Conservation (phyloP, 73 alveolate species). For the Durusdinium trenchii region DNA sequence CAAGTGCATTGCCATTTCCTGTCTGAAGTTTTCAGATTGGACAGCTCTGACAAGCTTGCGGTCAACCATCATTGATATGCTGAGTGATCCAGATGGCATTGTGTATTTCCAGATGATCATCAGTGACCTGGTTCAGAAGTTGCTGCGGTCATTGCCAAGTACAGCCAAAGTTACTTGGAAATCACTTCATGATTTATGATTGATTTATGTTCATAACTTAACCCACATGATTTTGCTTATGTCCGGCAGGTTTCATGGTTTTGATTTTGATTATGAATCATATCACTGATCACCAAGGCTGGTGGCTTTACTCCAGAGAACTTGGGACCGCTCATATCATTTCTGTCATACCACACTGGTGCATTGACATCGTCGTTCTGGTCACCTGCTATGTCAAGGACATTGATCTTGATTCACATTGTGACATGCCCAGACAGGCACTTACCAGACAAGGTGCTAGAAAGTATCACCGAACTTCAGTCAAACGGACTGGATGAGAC, state of each 20-base stretch:
- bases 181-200: too few species aligned
- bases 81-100: not conserved
- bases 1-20: not conserved
- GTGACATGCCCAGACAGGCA: not conserved
- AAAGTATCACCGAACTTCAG: not conserved
- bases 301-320: not conserved
- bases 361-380: too few species aligned
- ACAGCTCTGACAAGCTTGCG: not conserved
- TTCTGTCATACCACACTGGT: not conserved
- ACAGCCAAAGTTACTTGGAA: not conserved
- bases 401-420: not conserved
- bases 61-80: too few species aligned
- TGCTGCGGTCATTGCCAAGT: not conserved
- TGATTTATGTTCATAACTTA: too few species aligned
- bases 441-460: not conserved
- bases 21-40: conserved; percentile 2
- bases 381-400: not conserved
- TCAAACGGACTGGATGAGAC: not conserved
- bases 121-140: not conserved
- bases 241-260: too few species aligned
- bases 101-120: not conserved
- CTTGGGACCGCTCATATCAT: not conserved
- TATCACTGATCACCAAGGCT: too few species aligned
- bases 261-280: too few species aligned
- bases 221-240: too few species aligned